Base-by-base conservation (phyloP, 1,139 yeast species). In the Taphrina pruni region DNA sequence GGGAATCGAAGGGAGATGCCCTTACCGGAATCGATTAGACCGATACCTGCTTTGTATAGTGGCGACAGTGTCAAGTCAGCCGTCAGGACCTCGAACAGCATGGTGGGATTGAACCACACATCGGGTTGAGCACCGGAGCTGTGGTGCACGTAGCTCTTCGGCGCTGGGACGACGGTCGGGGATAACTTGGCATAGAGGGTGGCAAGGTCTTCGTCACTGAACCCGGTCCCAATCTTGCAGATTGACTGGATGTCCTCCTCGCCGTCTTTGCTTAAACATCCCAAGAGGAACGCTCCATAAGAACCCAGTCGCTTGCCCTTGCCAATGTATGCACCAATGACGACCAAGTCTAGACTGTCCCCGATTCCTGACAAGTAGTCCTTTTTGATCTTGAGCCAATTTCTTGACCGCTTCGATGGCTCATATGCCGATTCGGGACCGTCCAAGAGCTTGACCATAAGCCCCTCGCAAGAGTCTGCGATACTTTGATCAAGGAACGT, bases 161-260 rank as follows among this genome's bases (percentile, higher is more conserved):
- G 89, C n/a, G 78, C 80, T 0, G 79, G 76, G 12, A 88, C 84
- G 69, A 88, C 96, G 0, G 94, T 87, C 4, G 90, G 88, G 57
- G 87, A 85, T 69, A 94, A 82, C 69, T 82, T 82, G 48, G 83
- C 84, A 75, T 88, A 83, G 51, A 94, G 78, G 54, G 79, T 79
- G 46, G 85, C 85, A 71, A 94, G 82, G 75, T 87, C 85, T 72
- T 90, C 97, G 73, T 94, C 99, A 51, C 93, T 86, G 77, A 94
- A 94, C 0, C 99, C 99, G 0, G 99, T 95, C 57, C 99, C 99
- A 69, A 95, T 93, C 78, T 95, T 94, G 80, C 99, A 94, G 57
- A 96, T 89, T 0, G 97, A 90, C 77, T 94, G 99, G 76, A 86
- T 91, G 75, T 92, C 97, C 32, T 96, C 98, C 51, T 73, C 75